Percentiles rank a stretch among this genome's conserved stretches.
Conservation (phyloP, 2,329 filamentous ascomycete genomes). For the Bipolaris gigantea region DNA sequence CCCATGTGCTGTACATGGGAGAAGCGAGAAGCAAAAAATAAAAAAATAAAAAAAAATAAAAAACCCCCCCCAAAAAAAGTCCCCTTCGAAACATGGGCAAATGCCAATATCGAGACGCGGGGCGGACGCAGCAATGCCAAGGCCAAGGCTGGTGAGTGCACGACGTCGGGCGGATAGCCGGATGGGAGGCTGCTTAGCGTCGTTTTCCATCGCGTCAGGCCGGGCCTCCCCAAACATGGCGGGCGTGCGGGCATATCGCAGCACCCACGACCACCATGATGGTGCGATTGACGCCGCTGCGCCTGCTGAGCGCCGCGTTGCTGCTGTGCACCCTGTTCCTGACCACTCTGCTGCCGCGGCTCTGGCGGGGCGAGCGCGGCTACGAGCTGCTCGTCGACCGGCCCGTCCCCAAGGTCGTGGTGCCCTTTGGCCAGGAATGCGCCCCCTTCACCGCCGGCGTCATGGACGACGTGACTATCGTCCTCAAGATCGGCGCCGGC, state of each 20-base stretch:
- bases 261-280: constrained; percentile 32
- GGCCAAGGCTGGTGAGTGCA: no score
- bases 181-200: background rate
- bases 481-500: constrained; percentile 61
- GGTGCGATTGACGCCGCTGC: constrained; percentile 43
- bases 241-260: constrained; percentile 4
- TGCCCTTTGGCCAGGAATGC: constrained; percentile 37
- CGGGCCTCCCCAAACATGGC: constrained; percentile 17
- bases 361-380: constrained; percentile 34
- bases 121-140: background rate
- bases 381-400: constrained; percentile 36
- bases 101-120: background rate
- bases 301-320: constrained; percentile 36
- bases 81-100: background rate
- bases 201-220: constrained; percentile 8
- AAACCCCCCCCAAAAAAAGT: background rate
- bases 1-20: no score
- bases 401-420: constrained; percentile 27
- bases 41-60: background rate
- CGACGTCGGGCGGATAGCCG: constrained; percentile 8
- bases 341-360: constrained; percentile 23
- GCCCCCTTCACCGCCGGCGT: constrained; percentile 37
- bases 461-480: constrained; percentile 55
- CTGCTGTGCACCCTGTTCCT: constrained; percentile 28
- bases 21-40: background rate